phyloP scores from a whole-genome alignment of 805 yeast species.

The Ogataea zsoltii region DNA sequence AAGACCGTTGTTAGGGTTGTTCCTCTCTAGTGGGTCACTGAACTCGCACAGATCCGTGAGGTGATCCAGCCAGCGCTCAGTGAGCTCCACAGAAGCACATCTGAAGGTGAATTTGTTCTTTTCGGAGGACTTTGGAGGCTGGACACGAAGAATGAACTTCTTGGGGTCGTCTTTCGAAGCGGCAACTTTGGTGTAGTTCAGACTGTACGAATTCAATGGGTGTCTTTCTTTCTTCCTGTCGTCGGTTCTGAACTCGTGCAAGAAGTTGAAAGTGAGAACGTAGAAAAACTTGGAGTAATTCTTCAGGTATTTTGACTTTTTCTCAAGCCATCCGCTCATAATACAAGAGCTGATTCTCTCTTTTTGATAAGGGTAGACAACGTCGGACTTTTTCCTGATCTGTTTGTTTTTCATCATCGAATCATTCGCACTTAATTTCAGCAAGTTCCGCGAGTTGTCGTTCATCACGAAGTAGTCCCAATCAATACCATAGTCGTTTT shows the following conservation, averaged over 20 bases:
- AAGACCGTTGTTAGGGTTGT: slow-evolving; percentile 40
- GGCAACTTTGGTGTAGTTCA: slow-evolving; percentile 36
- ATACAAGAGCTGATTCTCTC: slow-evolving; percentile 52
- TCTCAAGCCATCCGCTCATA: slow-evolving; percentile 58
- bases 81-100: slow-evolving; percentile 45
- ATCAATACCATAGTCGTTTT: slow-evolving; percentile 62
- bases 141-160: slow-evolving; percentile 42
- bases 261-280: slow-evolving; percentile 63
- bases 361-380: slow-evolving; percentile 54
- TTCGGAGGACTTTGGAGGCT: slow-evolving; percentile 25
- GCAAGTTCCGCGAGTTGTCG: slow-evolving; percentile 41
- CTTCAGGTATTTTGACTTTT: slow-evolving; percentile 62
- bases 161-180: slow-evolving; percentile 36
- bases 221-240: slow-evolving; percentile 56
- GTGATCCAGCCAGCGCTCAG: slow-evolving; percentile 55
- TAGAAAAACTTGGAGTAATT: slow-evolving; percentile 64
- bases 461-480: slow-evolving; percentile 67
- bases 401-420: slow-evolving; percentile 34
- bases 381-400: slow-evolving; percentile 50
- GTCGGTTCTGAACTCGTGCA: slow-evolving; percentile 64
- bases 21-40: slow-evolving; percentile 49
- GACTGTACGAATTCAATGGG: slow-evolving; percentile 43
- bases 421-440: slow-evolving; percentile 37
- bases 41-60: slow-evolving; percentile 52
- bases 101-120: slow-evolving; percentile 39